phyloP scores from a whole-genome alignment of 139 green algal species.

The Chlamydomonas sphaeroides region DNA sequence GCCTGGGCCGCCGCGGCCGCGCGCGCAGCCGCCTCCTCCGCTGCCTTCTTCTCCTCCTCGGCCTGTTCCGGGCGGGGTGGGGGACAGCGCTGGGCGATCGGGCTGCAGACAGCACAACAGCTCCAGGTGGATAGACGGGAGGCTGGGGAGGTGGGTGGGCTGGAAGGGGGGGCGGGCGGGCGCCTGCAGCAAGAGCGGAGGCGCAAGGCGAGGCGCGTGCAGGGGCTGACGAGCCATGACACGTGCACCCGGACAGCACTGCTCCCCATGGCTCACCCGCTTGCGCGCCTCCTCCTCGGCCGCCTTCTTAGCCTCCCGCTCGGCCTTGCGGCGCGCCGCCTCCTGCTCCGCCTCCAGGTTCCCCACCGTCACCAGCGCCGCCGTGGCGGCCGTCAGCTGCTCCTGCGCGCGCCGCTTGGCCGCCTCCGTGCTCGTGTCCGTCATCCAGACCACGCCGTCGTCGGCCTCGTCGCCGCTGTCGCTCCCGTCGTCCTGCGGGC shows the following conservation, averaged over 20 bases:
- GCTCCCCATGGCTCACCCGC: no score
- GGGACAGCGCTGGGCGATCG: neutral
- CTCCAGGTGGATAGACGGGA: no score
- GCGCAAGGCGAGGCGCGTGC: no score
- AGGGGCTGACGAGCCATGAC: no score
- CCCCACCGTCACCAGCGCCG: conserved; percentile 85
- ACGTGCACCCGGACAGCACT: no score
- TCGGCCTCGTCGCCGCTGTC: conserved; percentile 58
- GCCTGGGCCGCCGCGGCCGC: conserved; percentile 24
- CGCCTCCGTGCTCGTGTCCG: conserved; percentile 87
- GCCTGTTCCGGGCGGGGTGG: neutral
- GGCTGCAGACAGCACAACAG: no score
- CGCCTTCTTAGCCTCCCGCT: conserved; percentile 59
- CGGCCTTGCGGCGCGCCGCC: conserved; percentile 61
- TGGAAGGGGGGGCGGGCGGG: no score
- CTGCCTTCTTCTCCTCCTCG: conserved; percentile 14
- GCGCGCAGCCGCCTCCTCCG: conserved; percentile 3
- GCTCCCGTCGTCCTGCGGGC: conserved; percentile 31
- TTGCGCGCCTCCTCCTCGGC: conserved; percentile 47
- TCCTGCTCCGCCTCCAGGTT: conserved; percentile 87
- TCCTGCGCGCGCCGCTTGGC: conserved; percentile 78
- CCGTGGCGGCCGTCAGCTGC: conserved; percentile 90
- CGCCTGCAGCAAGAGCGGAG: no score
- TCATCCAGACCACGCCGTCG: conserved; percentile 89
- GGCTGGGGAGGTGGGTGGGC: neutral